Evolutionary conservation across 805 yeast genomes (phyloP).

Genomic region (Cyberlindnera samutprakarnensis): DNA sequence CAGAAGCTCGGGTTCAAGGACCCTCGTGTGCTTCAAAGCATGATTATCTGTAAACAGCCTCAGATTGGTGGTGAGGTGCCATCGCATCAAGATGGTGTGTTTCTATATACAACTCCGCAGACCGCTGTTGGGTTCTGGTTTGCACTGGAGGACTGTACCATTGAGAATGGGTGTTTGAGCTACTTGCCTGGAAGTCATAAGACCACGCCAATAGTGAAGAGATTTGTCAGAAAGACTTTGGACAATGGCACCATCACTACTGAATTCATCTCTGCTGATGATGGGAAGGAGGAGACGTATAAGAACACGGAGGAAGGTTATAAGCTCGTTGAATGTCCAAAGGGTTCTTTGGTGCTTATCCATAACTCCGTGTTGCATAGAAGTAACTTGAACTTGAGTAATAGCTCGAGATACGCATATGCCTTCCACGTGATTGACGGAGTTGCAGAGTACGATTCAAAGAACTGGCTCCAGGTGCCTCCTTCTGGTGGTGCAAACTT

Average conservation of each 20-base stretch:
- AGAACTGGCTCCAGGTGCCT: conserved; percentile 78
- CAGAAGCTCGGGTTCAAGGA: conserved; percentile 45
- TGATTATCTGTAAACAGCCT: conserved; percentile 77
- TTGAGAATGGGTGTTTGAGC: conserved; percentile 59
- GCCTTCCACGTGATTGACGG: conserved; percentile 80
- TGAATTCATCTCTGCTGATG: conserved; percentile 35
- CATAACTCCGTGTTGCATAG: conserved; percentile 68
- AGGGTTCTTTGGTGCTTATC: conserved; percentile 65
- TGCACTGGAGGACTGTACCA: conserved; percentile 68
- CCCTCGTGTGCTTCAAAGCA: conserved; percentile 69
- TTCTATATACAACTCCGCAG: conserved; percentile 64
- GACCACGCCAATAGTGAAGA: conserved; percentile 43
- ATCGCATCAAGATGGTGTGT: conserved; percentile 69
- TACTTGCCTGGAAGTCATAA: conserved; percentile 69
- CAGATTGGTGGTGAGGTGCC: conserved; percentile 69
- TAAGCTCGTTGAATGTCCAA: conserved; percentile 50
- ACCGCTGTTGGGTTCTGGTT: conserved; percentile 76
- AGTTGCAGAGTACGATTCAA: conserved; percentile 45
- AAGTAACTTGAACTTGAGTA: conserved; percentile 51
- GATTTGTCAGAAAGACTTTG: conserved; percentile 49
- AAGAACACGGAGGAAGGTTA: conserved; percentile 31
- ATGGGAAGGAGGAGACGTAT: conserved; percentile 19
- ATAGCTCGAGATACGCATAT: conserved; percentile 61
- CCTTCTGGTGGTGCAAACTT: conserved; percentile 58
- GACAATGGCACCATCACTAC: conserved; percentile 52